A percentile compares a stretch with the other conserved stretches of the same genome.
phyloP scores from a whole-genome alignment of 164 flowering plant species.

The Umbellularia californica region DNA sequence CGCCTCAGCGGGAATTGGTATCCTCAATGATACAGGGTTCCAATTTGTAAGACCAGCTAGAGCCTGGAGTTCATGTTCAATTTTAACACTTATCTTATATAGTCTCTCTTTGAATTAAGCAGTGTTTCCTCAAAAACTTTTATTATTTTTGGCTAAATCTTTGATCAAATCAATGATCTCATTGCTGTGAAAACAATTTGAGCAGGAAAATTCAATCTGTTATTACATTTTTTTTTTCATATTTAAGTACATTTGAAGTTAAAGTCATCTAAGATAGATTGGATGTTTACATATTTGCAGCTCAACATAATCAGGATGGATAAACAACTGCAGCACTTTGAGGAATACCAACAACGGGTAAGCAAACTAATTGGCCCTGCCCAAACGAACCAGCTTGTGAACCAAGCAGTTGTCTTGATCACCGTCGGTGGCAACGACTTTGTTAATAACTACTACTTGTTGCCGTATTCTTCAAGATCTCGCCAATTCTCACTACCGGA shows the following conservation, averaged over 20 bases:
- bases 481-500: slow-evolving; percentile 49
- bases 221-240: too few relatives aligned
- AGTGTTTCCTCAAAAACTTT: too few relatives aligned
- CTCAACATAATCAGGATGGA: slow-evolving; percentile 47
- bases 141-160: too few relatives aligned
- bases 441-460: slow-evolving; percentile 74
- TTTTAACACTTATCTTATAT: neutral
- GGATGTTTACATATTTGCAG: slow-evolving; percentile 29
- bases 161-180: too few relatives aligned
- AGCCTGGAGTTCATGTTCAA: neutral
- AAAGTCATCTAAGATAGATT: too few relatives aligned
- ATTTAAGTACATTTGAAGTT: neutral
- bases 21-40: slow-evolving; percentile 78
- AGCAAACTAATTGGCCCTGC: slow-evolving; percentile 35
- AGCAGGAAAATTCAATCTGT: too few relatives aligned
- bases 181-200: too few relatives aligned
- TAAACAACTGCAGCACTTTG: slow-evolving; percentile 40
- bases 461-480: slow-evolving; percentile 49
- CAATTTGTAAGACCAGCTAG: slow-evolving; percentile 63
- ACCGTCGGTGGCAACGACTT: slow-evolving; percentile 79
- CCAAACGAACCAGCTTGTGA: slow-evolving; percentile 37
- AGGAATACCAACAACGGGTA: slow-evolving; percentile 49
- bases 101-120: too few relatives aligned
- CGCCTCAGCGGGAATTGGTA: slow-evolving; percentile 87
- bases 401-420: slow-evolving; percentile 49